These are phyloP conservation scores for Wakefieldia striispora DNA, from an alignment of 768 basidiomycete genomes.

Conservation along the genomic window DNA sequence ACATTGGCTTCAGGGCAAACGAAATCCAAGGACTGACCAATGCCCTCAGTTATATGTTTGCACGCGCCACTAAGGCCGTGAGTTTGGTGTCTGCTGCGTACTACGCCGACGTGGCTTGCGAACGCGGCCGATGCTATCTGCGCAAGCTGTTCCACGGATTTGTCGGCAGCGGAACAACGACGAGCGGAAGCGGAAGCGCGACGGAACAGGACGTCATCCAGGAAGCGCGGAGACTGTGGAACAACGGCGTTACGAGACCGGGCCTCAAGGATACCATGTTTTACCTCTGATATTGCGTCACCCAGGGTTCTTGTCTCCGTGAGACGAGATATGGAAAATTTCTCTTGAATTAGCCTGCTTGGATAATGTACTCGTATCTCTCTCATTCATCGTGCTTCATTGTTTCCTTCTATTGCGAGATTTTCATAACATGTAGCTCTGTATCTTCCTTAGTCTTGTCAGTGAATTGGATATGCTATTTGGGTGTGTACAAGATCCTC, in stretches of 20 bases:
- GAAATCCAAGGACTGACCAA: slow-evolving; percentile 55
- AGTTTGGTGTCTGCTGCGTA: slow-evolving; percentile 37
- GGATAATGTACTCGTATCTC: neutral
- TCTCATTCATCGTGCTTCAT: neutral
- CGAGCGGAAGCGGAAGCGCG: slow-evolving; percentile 35
- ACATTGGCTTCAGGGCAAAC: slow-evolving; percentile 48
- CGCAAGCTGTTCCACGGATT: slow-evolving; percentile 46
- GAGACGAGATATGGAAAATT: neutral
- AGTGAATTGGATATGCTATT: neutral
- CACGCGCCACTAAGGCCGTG: slow-evolving; percentile 53
- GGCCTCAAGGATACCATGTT: slow-evolving; percentile 71
- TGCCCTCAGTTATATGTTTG: slow-evolving; percentile 53
- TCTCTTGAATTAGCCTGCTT: neutral
- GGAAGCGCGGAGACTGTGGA: slow-evolving; percentile 59
- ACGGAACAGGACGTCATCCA: slow-evolving; percentile 48
- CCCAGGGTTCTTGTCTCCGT: neutral
- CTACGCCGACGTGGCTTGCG: slow-evolving; percentile 50
- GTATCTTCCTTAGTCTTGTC: neutral
- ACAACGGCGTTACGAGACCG: slow-evolving; percentile 46
- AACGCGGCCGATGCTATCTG: slow-evolving; percentile 53
- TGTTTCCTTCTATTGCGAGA: neutral
- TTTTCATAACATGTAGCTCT: neutral
- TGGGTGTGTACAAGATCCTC: neutral
- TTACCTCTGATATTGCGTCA: slow-evolving; percentile 48
- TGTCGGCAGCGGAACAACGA: slow-evolving; percentile 24